phyloP scores from a whole-genome alignment of 2,329 filamentous ascomycete genomes.

The Aspergillus pseudotamarii region DNA sequence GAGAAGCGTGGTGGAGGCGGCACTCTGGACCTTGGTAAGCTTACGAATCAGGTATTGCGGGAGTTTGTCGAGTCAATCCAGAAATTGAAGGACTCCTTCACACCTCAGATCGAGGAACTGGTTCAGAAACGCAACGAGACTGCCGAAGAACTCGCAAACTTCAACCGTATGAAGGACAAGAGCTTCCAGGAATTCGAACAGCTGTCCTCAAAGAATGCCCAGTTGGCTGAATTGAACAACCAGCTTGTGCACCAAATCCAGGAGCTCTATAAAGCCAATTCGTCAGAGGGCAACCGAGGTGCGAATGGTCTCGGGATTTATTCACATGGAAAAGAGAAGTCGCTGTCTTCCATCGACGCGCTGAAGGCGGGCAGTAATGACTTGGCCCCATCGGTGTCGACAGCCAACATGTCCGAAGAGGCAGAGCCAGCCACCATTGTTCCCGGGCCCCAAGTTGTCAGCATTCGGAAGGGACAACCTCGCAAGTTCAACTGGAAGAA shows the following conservation, averaged over 20 bases:
- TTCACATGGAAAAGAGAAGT: conserved; percentile 56
- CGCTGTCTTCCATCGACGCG: conserved; percentile 46
- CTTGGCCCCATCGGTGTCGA: conserved; percentile 62
- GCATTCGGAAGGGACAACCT: conserved; percentile 88
- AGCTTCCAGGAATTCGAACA: conserved; percentile 95
- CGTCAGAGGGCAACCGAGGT: conserved; percentile 37
- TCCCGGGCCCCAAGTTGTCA: conserved; percentile 86
- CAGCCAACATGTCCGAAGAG: conserved; percentile 63
- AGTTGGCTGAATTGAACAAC: conserved; percentile 93
- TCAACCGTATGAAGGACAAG: conserved; percentile 85
- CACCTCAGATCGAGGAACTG: conserved; percentile 77
- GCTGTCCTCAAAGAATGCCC: conserved; percentile 88
- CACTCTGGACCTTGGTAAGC: conserved; percentile 74
- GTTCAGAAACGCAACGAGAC: conserved; percentile 84
- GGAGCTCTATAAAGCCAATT: conserved; percentile 79
- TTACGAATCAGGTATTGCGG: conserved; percentile 63
- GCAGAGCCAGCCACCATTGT: conserved; percentile 61
- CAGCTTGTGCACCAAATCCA: conserved; percentile 94
- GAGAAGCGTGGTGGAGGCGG: conserved; percentile 82
- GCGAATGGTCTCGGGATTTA: conserved; percentile 66
- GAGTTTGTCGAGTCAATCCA: conserved; percentile 66
- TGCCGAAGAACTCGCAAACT: conserved; percentile 79
- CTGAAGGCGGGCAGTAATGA: conserved; percentile 49
- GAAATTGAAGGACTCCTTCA: conserved; percentile 78
- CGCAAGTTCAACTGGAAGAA: conserved; percentile 99